Evolutionary conservation across 225 moss, liverwort and hornwort species (phyloP).

Genomic region (Ulota crispa): DNA sequence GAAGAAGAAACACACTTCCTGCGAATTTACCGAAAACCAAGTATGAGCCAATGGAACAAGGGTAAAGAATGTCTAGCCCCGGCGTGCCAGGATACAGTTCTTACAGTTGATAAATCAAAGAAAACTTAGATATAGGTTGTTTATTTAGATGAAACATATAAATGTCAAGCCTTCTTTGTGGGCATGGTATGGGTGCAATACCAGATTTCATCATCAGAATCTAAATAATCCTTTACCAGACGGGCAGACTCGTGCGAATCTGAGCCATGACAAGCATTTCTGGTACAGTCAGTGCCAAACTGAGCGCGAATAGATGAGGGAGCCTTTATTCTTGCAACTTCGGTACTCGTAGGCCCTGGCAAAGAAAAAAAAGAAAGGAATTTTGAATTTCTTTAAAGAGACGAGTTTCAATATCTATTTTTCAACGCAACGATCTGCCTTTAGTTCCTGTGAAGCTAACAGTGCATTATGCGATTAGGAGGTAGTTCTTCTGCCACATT

Average conservation of each 20-base stretch:
- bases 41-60: constrained; percentile 15
- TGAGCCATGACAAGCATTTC: constrained; percentile 88
- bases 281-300: constrained; percentile 78
- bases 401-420: background rate
- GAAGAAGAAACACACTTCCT: constrained; percentile 73
- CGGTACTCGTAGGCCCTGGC: constrained; percentile 75
- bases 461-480: background rate
- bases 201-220: constrained; percentile 16
- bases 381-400: background rate
- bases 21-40: constrained; percentile 18
- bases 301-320: constrained; percentile 84
- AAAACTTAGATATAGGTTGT: background rate
- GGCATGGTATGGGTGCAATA: constrained; percentile 24
- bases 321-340: constrained; percentile 79
- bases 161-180: constrained; percentile 2
- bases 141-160: constrained; percentile 2
- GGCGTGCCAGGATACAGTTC: constrained; percentile 5
- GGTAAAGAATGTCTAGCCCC: background rate
- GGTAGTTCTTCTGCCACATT: background rate
- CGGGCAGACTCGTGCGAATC: constrained; percentile 64
- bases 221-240: constrained; percentile 44
- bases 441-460: background rate
- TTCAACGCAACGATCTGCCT: background rate
- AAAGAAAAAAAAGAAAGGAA: background rate
- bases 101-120: background rate